Evolutionary conservation across 148 eudicot genomes (phyloP).

Genomic region (Talinum fruticosum): DNA sequence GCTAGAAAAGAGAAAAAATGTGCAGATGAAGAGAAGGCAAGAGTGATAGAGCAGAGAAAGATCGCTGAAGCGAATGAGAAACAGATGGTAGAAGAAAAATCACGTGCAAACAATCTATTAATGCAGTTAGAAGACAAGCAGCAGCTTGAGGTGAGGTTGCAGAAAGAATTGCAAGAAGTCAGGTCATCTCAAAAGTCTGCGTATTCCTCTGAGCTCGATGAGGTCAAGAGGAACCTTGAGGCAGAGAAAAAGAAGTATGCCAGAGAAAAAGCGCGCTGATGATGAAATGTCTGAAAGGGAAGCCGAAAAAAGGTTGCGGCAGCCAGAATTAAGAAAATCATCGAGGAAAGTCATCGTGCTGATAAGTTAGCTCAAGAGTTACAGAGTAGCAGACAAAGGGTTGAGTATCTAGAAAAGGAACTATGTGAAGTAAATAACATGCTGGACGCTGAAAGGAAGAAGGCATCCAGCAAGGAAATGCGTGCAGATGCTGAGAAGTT

Average conservation of each 20-base stretch:
- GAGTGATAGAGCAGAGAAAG: constrained; percentile 23
- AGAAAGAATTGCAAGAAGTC: constrained; percentile 27
- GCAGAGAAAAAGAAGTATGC: constrained; percentile 28
- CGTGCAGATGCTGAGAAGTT: constrained; percentile 38
- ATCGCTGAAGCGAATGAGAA: constrained; percentile 35
- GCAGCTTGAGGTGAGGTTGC: constrained; percentile 23
- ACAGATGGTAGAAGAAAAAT: constrained; percentile 31
- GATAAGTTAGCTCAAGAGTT: constrained; percentile 42
- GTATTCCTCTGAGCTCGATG: constrained; percentile 20
- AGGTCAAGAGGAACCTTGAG: constrained; percentile 24
- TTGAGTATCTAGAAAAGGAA: constrained; percentile 33
- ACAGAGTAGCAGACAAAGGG: constrained; percentile 29
- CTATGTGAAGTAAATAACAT: constrained; percentile 21
- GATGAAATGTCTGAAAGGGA: constrained; percentile 28
- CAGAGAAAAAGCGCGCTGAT: constrained; percentile 28
- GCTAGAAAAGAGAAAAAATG: constrained; percentile 22
- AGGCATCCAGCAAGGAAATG: constrained; percentile 32
- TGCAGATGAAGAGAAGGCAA: constrained; percentile 30
- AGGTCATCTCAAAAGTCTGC: constrained; percentile 9
- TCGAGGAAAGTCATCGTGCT: constrained; percentile 43
- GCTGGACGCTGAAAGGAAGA: constrained; percentile 42
- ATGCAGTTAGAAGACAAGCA: constrained; percentile 31
- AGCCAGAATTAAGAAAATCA: constrained; percentile 35
- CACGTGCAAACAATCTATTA: constrained; percentile 20
- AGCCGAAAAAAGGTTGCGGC: constrained; percentile 44